A percentile compares a stretch with the other conserved stretches of the same genome.
phyloP scores from a whole-genome alignment of 352 stramenopile genomes.

The Phytopythium aichiense region DNA sequence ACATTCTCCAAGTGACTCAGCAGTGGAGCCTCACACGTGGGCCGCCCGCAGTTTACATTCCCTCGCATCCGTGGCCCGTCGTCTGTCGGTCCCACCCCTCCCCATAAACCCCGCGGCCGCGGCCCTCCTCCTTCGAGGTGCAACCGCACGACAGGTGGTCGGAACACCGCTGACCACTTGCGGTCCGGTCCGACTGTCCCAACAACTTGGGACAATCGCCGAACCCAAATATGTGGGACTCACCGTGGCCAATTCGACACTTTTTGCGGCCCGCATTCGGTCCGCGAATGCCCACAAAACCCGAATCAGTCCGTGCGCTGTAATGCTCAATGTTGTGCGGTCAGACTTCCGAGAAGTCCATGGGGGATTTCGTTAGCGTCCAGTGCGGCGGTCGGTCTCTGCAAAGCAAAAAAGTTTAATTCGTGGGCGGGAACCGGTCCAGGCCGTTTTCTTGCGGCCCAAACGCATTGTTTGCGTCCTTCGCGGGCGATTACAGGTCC shows the following conservation, averaged over 20 bases:
- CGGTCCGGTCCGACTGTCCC: background rate
- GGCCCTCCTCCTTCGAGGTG: too few species aligned
- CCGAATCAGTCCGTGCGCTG: background rate
- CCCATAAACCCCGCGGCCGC: background rate
- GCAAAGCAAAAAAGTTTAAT: background rate
- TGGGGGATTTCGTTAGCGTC: too few species aligned
- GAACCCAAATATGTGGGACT: too few species aligned
- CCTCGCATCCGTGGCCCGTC: background rate
- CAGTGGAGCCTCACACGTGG: background rate
- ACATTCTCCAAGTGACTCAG: background rate
- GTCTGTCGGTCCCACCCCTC: background rate
- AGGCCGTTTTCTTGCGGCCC: background rate
- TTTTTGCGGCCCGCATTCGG: background rate
- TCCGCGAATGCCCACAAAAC: background rate
- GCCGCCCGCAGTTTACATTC: background rate
- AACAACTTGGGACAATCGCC: background rate
- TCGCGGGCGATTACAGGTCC: background rate
- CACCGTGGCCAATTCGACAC: background rate
- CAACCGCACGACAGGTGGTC: constrained; percentile 3
- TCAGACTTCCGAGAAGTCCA: too few species aligned
- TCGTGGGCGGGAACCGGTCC: background rate
- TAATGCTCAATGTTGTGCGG: background rate
- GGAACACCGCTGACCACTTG: background rate
- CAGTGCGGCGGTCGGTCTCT: background rate
- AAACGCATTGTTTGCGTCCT: background rate